Base-by-base conservation (phyloP, 225 moss, liverwort and hornwort species). In the Polytrichum formosum region DNA sequence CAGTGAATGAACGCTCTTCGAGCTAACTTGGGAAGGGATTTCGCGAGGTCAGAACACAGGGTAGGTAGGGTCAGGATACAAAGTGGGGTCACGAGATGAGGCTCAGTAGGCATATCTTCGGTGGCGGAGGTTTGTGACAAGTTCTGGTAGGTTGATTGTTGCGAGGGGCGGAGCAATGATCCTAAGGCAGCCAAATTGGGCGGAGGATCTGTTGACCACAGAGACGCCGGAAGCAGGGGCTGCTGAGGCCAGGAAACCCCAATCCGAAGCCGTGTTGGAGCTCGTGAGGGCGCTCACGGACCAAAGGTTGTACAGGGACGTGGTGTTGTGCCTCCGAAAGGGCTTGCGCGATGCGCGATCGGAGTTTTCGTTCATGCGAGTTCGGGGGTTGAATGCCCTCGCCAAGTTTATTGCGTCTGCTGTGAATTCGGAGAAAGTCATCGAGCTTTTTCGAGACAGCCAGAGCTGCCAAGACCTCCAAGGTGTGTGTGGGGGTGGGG, bases 261-360 rank as follows among this genome's bases (percentile, higher is more conserved):
- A 31, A 54, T 22, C 9, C 26, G 79, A 87, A 35, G 88, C 92
- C 1, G 88, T 98, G 63, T 72, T 86, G 74, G 94, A 92, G 77
- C 84, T 98, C 37, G 92, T 92, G 10, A 53, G 88, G 65, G 90
- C 81, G 61, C 89, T 98, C 65, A 88, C 92, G 70, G 92, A 98
- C n/a, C 98, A 98, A 82, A 76, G 98, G 25, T 63, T 98, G 73
- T 90, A 94, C 80, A 90, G 98, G 79, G 98, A 98, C 78, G 98
- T 98, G 25, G 86, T 88, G 0, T 85, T 94, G 78, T 73, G 90
- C 55, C 85, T 98, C 28, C 91, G 85, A 71, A 77, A 83, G 46
- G 94, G 92, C 53, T 69, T 98, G 78, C 88, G 90, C 28, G 92
- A 94, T 72, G 91, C 87, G 64, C 88, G 85, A 68, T 91, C 94